Evolutionary conservation across 257 asterid genomes (phyloP), one percentile per base, ranked within the genome.

Genomic region (Nicotiana knightiana): DNA sequence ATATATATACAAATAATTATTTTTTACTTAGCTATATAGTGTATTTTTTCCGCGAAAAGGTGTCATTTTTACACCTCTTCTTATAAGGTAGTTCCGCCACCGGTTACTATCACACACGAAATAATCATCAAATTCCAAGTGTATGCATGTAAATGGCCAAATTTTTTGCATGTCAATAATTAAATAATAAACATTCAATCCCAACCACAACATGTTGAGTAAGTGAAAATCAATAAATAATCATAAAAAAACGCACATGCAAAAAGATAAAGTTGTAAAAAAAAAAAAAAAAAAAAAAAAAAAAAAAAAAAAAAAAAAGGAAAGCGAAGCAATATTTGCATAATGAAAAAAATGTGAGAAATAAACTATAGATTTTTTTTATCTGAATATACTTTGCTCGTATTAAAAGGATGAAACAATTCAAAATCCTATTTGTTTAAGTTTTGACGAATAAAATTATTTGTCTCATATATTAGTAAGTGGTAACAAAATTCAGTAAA

Each of bases 151-250:
- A 4, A 6, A 18, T 57, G 68, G 57, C 24, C 28, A 58, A 77
- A 16, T 12, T 9, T 58, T 58, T 78, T 24, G 82, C 82, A 59
- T 59, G 54, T 46, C 39, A 78, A 5, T 78, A 24, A 78, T 26
- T 58, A 21, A 6, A 24, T 71, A 57, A 58, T 77, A 1, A 77
- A 32, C 9, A 1, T 77, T 39, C 57, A 37, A 59, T 33, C 18
- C 51, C 10, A 6, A 1, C 54, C 15, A 9, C 16, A 35, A 16
- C 3, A 46, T 30, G 11, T 24, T 37, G 61, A 81, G 83, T 88
- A 58, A 75, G 26, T 33, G 63, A 76, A 84, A 58, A 39, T 48
- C 78, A 68, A 57, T 59, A 21, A 67, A 81, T 81, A 81, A 71
- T 51, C 37, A 4, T 51, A n/a, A 18, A 77, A 21, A 30, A 15